phyloP scores from a whole-genome alignment of 1,284 basidiomycete species.

The Cystobasidium pallidum region DNA sequence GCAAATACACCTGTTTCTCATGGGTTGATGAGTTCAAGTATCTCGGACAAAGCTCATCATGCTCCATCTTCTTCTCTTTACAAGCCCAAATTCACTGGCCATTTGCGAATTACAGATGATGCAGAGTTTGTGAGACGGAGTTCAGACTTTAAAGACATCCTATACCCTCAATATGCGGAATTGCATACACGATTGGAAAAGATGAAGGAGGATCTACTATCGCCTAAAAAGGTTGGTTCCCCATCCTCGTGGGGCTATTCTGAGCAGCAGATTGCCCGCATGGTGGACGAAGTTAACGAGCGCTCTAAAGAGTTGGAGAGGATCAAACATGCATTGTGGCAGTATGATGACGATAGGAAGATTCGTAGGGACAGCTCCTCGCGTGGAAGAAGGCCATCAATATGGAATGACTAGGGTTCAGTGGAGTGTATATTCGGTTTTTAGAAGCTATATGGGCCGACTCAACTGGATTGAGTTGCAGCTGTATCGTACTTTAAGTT shows the following conservation, averaged over 20 bases:
- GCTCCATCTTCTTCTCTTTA: background rate
- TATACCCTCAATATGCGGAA: slow-evolving; percentile 26
- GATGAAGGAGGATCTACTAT: background rate
- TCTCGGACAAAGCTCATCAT: background rate
- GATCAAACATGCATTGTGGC: slow-evolving; percentile 23
- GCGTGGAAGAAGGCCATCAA: background rate
- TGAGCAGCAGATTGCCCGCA: background rate
- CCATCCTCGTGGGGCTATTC: background rate
- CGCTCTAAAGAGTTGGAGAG: slow-evolving; percentile 26
- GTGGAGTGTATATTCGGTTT: background rate
- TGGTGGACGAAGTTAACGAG: slow-evolving; percentile 37
- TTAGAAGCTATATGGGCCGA: slow-evolving; percentile 3
- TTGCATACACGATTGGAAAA: slow-evolving; percentile 18
- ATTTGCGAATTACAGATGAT: slow-evolving; percentile 14
- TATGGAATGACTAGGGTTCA: slow-evolving; percentile 1
- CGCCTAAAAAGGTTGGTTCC: background rate
- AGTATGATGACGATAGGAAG: slow-evolving; percentile 22
- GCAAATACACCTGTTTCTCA: slow-evolving; percentile 34
- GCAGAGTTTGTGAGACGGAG: slow-evolving; percentile 4
- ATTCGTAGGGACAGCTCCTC: background rate
- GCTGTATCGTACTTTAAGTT: background rate
- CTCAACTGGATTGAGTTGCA: background rate
- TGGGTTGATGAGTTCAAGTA: background rate
- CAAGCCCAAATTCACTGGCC: background rate
- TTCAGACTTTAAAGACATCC: slow-evolving; percentile 7